Conservation (phyloP, 108 stramenopile species). For the Skeletonema costatum region DNA sequence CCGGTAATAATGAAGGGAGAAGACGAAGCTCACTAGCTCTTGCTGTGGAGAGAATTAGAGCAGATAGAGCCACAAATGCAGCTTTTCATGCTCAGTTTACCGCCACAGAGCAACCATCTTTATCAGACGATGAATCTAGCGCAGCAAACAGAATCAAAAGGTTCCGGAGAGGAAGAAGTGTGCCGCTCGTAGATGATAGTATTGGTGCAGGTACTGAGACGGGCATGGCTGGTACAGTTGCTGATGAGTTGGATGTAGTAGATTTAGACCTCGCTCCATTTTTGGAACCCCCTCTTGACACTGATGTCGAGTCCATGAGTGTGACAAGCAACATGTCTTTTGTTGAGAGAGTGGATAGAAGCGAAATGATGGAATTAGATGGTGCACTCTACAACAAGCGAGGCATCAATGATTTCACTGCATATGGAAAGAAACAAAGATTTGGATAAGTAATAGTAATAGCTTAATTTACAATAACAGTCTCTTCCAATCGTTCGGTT, state of each 20-base stretch:
- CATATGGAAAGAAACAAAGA: background rate
- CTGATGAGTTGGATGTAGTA: background rate
- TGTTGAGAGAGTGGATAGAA: background rate
- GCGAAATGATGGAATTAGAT: background rate
- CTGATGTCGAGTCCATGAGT: background rate
- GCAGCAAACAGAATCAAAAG: background rate
- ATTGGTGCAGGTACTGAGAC: background rate
- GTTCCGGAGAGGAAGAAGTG: background rate
- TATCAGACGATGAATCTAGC: background rate
- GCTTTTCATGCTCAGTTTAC: background rate
- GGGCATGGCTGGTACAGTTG: background rate
- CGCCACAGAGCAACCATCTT: no score
- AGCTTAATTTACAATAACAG: conserved; percentile 49
- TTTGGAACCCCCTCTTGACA: background rate
- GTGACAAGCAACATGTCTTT: background rate
- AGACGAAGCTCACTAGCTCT: background rate
- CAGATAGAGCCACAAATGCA: background rate
- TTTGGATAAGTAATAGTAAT: background rate
- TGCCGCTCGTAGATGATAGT: background rate
- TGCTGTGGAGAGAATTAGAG: background rate
- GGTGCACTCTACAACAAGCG: background rate
- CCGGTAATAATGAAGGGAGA: background rate
- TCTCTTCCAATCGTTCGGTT: conserved; percentile 71
- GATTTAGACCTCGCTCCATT: background rate
- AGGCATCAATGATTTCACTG: background rate